A percentile compares a stretch with the other conserved stretches of the same genome.
These are phyloP conservation scores for Pseudomassariella vexata DNA, from an alignment of 2,329 filamentous ascomycete species.

Conservation along the genomic window DNA sequence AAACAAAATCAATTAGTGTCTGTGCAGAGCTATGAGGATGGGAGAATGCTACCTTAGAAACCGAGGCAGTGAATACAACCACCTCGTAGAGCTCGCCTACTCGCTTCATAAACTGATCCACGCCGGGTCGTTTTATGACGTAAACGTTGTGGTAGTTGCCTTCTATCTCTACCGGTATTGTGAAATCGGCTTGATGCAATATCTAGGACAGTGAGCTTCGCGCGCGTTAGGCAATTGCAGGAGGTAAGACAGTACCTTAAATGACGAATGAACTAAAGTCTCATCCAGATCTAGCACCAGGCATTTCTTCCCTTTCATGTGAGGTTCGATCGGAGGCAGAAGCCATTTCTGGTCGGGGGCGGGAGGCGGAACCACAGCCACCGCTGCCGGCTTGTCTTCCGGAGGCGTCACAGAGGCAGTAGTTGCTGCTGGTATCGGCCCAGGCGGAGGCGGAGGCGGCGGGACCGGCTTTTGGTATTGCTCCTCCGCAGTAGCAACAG, in stretches of 20 bases:
- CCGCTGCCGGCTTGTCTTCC: conserved; percentile 36
- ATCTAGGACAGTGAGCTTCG: conserved; percentile 52
- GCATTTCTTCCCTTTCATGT: conserved; percentile 84
- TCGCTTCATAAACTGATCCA: conserved; percentile 98
- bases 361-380: conserved; percentile 40
- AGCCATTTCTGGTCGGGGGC: conserved; percentile 59
- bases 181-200: conserved; percentile 96
- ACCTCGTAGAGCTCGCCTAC: conserved; percentile 98
- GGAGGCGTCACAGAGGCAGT: conserved; percentile 27
- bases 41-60: conserved; percentile 70
- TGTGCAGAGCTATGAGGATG: conserved; percentile 5
- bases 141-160: conserved; percentile 99
- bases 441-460: conserved; percentile 41
- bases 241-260: conserved; percentile 79
- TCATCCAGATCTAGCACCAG: conserved; percentile 93
- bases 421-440: conserved; percentile 31
- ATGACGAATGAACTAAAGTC: conserved; percentile 95
- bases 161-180: conserved; percentile 97
- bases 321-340: conserved; percentile 73
- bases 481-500: conserved; percentile 30
- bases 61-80: conserved; percentile 96
- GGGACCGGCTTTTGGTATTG: conserved; percentile 35
- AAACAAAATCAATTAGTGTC: conserved; percentile 14
- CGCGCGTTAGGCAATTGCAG: too few species aligned
- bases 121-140: conserved; percentile 97